These are phyloP conservation scores for Arbutus unedo DNA, from an alignment of 148 eudicot species.

Conservation along the genomic window DNA sequence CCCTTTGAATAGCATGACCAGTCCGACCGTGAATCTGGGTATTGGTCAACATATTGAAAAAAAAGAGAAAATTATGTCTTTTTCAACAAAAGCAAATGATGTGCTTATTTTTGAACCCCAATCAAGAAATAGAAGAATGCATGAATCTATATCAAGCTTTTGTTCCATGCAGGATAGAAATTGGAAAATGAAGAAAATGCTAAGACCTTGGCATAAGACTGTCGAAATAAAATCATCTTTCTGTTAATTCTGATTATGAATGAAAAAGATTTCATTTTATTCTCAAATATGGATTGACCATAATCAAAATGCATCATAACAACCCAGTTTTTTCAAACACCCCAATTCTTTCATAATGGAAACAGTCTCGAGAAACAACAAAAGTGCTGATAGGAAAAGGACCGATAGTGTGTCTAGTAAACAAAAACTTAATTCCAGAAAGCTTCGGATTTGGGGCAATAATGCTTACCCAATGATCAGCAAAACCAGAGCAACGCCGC, in stretches of 20 bases:
- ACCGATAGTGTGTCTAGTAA: not conserved
- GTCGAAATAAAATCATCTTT: not conserved
- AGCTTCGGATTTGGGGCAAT: not conserved
- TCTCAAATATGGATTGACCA: not conserved
- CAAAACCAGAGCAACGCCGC: constrained; percentile 39
- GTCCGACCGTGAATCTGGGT: constrained; percentile 47
- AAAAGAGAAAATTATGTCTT: not conserved
- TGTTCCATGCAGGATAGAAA: not conserved
- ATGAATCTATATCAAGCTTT: not conserved
- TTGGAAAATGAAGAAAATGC: not conserved
- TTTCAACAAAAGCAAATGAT: not conserved
- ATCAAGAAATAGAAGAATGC: not conserved
- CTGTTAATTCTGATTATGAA: not conserved
- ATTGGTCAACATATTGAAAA: not conserved
- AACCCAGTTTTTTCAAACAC: not conserved
- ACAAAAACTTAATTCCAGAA: not conserved
- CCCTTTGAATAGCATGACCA: constrained; percentile 63
- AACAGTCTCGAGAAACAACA: not conserved
- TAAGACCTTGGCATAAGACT: not conserved
- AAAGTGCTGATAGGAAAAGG: not conserved
- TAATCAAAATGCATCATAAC: not conserved
- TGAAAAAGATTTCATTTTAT: not conserved
- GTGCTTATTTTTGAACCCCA: not conserved
- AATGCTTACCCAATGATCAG: constrained; percentile 66
- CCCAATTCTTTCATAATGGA: not conserved